Evolutionary conservation across 1,284 basidiomycete genomes (phyloP), one percentile per base, ranked within the genome.

Genomic region (Pseudozyma flocculosa): DNA sequence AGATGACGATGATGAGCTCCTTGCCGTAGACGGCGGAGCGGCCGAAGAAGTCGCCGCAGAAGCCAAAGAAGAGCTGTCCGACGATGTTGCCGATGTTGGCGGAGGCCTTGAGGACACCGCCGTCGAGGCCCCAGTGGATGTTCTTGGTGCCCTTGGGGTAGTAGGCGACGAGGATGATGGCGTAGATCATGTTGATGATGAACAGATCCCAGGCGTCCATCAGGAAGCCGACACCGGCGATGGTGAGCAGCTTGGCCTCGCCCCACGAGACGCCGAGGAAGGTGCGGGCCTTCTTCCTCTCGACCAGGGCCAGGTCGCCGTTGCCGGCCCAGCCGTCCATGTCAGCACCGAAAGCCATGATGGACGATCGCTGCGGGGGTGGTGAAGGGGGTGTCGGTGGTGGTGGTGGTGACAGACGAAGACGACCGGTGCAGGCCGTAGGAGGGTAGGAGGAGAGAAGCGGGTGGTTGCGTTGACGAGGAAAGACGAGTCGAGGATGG

Each of bases 11-110:
- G 52, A 72, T 13, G 39, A 74, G 66, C 52, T 74, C 72, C 60
- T 74, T 74, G 45, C 72, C 72, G 61, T 74, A 74, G 42, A 74
- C 72, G 43, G 70, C 72, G 7, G 68, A 72, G n/a, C 72, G 67
- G 40, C 72, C 72, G 50, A 74, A 69, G 52, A 53, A 54, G 61
- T 74, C 72, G 59, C 72, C 72, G 54, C 70, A 65, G 70, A 72
- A 65, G 60, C 70, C 72, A 50, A 74, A 74, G 52, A 63, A 47
- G 52, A 72, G 34, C 55, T 74, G 72, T 36, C 72, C 72, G 21
- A 74, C 43, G 34, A 74, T 66, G 70, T 74, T 74, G 49, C 72
- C 72, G 18, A 72, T 64, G 69, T 73, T 73, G 57, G 72, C 72
- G 26, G 72, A 46, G 39, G 72, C 72, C 67, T 74, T 74, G 54